Evolutionary conservation across 2,329 filamentous ascomycete genomes (phyloP), one percentile per base, ranked within the genome.

Genomic region (Phialemonium atrogriseum): DNA sequence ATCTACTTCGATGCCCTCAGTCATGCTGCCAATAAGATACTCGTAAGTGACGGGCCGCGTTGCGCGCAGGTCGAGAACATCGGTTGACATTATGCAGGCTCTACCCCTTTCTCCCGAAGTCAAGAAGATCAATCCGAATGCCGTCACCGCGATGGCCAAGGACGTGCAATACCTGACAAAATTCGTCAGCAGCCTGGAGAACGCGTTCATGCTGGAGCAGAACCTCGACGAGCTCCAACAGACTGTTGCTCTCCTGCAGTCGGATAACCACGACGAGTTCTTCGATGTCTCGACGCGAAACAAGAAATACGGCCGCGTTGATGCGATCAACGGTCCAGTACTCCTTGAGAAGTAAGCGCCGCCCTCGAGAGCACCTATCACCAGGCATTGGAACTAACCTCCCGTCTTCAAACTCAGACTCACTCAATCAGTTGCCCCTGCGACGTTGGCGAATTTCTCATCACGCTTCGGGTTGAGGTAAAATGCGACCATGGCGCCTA

Each of bases 1-100:
- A 94, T 98, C 47, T 96, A 98, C 61, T 95, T 94, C 51, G 91
- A 96, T 52, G 91, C 91, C 0, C 71, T 98, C 21, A 87, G 80
- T 34, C 91, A 98, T 56, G 87, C 91, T 2, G 81, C 85, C 4
- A 83, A 83, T 39, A 85, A 83, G 56, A 91, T 95, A 34, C 59
- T 94, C 40, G 81, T 84, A 52, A 45, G 68, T 50, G 13, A 10
- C 10, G 2, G 11, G 12, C 14, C 6, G n/a, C n/a, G n/a, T n/a
- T n/a, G n/a, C n/a, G n/a, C n/a, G n/a, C 18, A 43, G 13, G 27
- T 8, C 33, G n/a, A 25, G n/a, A 21, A n/a, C 9, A 9, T 12
- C 5, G 7, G 25, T 10, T 36, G 14, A 24, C 24, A 15, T 40
- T 40, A 7, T 23, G n/a, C 36, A 80, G 77, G 74, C 77, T 15